Percentiles rank a stretch among this genome's conserved stretches.
Evolutionary conservation across 2,329 filamentous ascomycete genomes (phyloP).

Genomic region (Magnaporthiopsis rhizophila): DNA sequence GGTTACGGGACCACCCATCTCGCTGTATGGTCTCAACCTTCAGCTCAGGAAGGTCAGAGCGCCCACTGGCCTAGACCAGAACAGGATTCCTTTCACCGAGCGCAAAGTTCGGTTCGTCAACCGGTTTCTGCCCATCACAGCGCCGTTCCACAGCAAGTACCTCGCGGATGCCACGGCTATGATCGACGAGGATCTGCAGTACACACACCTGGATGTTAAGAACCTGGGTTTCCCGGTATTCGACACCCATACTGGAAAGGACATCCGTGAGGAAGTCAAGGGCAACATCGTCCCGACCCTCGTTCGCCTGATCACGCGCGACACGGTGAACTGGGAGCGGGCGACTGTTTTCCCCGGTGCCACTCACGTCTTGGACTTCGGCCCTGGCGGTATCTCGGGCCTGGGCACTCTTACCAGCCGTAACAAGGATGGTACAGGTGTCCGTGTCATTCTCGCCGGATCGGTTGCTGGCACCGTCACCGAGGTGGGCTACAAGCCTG

Average conservation of each 20-base stretch:
- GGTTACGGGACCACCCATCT: slow-evolving; percentile 91
- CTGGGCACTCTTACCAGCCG: slow-evolving; percentile 93
- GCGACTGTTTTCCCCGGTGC: slow-evolving; percentile 85
- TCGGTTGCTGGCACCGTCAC: slow-evolving; percentile 82
- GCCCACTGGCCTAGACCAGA: slow-evolving; percentile 94
- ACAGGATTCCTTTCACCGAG: slow-evolving; percentile 85
- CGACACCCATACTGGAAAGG: slow-evolving; percentile 81
- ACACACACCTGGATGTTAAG: slow-evolving; percentile 66
- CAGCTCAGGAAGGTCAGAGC: slow-evolving; percentile 96
- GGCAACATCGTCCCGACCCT: slow-evolving; percentile 80
- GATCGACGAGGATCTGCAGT: slow-evolving; percentile 80
- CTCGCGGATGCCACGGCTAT: slow-evolving; percentile 72
- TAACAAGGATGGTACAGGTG: slow-evolving; percentile 97
- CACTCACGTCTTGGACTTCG: slow-evolving; percentile 94
- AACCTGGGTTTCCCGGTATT: slow-evolving; percentile 78
- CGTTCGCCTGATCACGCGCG: slow-evolving; percentile 87
- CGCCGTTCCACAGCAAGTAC: slow-evolving; percentile 97
- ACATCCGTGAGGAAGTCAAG: slow-evolving; percentile 62
- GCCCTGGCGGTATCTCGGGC: slow-evolving; percentile 92
- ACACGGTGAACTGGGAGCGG: slow-evolving; percentile 92
- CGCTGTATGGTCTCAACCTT: slow-evolving; percentile 90
- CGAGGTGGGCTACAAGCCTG: slow-evolving; percentile 95
- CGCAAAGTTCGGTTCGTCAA: slow-evolving; percentile 95
- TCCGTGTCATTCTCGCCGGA: slow-evolving; percentile 90
- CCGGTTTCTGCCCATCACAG: slow-evolving; percentile 93